Percentiles rank a stretch among this genome's conserved stretches.
Evolutionary conservation across 2,329 filamentous ascomycete genomes (phyloP).

Genomic region (Ophiostoma pallidulum): DNA sequence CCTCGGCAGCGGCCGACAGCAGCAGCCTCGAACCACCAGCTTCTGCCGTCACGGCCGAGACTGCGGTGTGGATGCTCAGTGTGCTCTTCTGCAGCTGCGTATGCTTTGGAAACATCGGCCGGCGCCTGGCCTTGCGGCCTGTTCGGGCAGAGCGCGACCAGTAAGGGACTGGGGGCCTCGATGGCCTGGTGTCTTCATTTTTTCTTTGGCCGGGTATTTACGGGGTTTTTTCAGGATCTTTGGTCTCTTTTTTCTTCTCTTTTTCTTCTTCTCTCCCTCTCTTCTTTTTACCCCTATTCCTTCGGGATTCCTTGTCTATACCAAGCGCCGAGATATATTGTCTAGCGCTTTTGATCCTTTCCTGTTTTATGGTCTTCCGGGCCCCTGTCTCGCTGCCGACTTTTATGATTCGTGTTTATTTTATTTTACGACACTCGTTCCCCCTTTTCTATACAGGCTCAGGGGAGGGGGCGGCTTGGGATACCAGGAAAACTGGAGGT

Average conservation of each 20-base stretch:
- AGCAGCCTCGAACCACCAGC: constrained; percentile 8
- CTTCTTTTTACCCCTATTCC: background rate
- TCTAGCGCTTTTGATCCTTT: too few relatives aligned
- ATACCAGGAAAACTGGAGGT: too few relatives aligned
- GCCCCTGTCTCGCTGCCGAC: too few relatives aligned
- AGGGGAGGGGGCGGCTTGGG: too few relatives aligned
- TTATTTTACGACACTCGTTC: too few relatives aligned
- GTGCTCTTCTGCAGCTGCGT: constrained; percentile 91
- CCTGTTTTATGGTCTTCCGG: too few relatives aligned
- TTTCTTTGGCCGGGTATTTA: background rate
- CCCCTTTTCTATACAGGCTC: too few relatives aligned
- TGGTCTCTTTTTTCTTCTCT: background rate
- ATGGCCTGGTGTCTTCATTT: too few relatives aligned
- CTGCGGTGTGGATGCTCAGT: constrained; percentile 81
- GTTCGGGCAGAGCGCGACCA: background rate
- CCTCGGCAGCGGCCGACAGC: background rate
- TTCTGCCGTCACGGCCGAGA: constrained; percentile 52
- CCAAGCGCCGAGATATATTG: background rate
- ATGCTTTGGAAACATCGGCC: constrained; percentile 92
- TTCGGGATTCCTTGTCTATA: background rate
- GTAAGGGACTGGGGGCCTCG: background rate
- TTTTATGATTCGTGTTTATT: too few relatives aligned
- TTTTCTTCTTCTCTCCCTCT: background rate
- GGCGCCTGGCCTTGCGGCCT: constrained; percentile 53
- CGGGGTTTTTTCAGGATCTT: background rate